Evolutionary conservation across 2,329 filamentous ascomycete genomes (phyloP), one percentile per base, ranked within the genome.

Genomic region (Akanthomyces dipterigenus): DNA sequence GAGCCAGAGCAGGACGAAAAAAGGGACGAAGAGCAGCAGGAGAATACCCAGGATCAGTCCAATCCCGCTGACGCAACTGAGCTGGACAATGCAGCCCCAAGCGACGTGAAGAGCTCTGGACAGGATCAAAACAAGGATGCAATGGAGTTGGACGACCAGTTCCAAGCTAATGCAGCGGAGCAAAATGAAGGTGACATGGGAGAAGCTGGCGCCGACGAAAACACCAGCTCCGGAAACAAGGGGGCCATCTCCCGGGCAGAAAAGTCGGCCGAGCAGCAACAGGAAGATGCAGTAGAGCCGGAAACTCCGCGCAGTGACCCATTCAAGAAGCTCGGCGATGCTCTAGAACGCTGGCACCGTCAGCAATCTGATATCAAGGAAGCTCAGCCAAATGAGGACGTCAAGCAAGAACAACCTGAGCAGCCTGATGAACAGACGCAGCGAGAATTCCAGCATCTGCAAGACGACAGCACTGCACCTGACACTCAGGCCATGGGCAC

Each of bases 301-400:
- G 71, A 74, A 31, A 72, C 75, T 12, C 73, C 77, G 59, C 75
- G 74, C 43, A 75, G 80, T 50, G 86, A 95, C 66, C 90, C 92
- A 1, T 96, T 97, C 81, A 95, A 95, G 77, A 96, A 96, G 70
- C 84, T 99, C 34, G 95, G 95, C 24, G 92, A 99, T 76, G 89
- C 91, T 6, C 80, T 99, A 36, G 93, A 98, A 72, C 86, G 88
- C 67, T 99, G 93, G 91, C 93, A 98, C 73, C 85, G 90, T 62
- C 90, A 92, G 70, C 90, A 96, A 69, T 85, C 85, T 51, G 89
- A 96, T 64, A 98, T 99, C 67, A 78, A 83, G 70, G 82, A 88
- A 62, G 71, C 74, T 5, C 68, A 71, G 20, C 76, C 82, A 2
- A 78, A 85, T 59, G 71, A 76, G 14, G 66, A 69, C 2, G 76